Conservation (phyloP, 805 yeast species). For the Millerago galiae region DNA sequence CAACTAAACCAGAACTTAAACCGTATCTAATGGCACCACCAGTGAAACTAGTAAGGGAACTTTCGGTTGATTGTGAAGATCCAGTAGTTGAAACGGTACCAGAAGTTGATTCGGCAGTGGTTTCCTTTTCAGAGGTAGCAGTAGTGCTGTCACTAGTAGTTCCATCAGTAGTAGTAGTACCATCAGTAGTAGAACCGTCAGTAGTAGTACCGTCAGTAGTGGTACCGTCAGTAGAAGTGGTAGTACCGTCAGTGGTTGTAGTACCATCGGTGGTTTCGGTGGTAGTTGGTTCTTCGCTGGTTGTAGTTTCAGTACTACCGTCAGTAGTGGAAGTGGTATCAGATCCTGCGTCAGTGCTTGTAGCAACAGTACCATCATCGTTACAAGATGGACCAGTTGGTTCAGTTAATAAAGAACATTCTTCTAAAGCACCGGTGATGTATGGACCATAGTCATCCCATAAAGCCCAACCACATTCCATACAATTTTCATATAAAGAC, state of each 20-base stretch:
- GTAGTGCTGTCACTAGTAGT: too few relatives aligned
- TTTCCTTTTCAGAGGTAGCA: neutral
- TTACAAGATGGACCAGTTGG: conserved; percentile 27
- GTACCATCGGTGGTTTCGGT: too few relatives aligned
- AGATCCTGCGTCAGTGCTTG: neutral
- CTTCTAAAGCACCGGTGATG: conserved; percentile 21
- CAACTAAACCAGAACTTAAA: conserved; percentile 2
- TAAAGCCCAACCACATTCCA: conserved; percentile 32
- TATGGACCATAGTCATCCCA: conserved; percentile 26
- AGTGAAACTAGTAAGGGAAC: neutral
- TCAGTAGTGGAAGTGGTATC: neutral
- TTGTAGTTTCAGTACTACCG: too few relatives aligned
- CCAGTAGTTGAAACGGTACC: neutral
- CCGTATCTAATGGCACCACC: conserved; percentile 1
- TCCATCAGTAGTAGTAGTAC: too few relatives aligned
- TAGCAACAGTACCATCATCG: neutral
- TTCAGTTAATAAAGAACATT: conserved; percentile 20
- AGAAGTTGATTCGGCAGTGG: neutral
- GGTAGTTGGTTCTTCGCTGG: too few relatives aligned
- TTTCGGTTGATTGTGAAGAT: too few relatives aligned
- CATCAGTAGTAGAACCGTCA: too few relatives aligned
- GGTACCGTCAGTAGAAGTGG: too few relatives aligned
- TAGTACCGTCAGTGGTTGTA: too few relatives aligned
- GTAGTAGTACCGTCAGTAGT: too few relatives aligned
- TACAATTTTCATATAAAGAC: conserved; percentile 20